Evolutionary conservation across 2,329 filamentous ascomycete genomes (phyloP), one percentile per base, ranked within the genome.

Genomic region (Amphichorda felina): DNA sequence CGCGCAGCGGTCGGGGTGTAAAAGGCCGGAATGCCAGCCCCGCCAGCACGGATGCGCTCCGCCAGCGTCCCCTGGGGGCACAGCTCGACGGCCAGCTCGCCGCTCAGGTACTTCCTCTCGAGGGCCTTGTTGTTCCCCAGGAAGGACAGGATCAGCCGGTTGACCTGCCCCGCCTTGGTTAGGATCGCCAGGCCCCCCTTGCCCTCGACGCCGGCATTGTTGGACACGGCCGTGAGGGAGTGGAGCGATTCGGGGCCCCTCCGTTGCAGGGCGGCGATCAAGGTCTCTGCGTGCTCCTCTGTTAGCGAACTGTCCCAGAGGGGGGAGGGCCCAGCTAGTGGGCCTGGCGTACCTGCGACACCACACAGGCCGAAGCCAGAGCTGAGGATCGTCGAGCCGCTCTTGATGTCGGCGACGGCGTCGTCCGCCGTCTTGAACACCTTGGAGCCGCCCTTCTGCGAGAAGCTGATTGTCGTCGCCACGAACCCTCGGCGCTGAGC

Each of bases 351-450:
- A 76, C 74, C 73, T 37, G 78, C 75, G 14, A 87, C 79, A 43
- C 83, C 83, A 45, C 81, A 88, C 10, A 89, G 69, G n/a, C 84
- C 84, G 53, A 89, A 89, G 2, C 83, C 84, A 13, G 82, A 79
- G 50, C 82, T 85, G 37, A 89, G 63, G 25, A 89, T 64, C 0
- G 74, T 82, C 9, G 75, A 77, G 37, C 82, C 74, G 46, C 80
- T 79, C 50, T 78, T 64, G 38, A 88, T 61, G 50, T 85, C 82
- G 3, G 73, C 70, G 28, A 87, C 71, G 5, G 82, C 82, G 29
- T 73, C 73, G 42, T 80, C 77, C 14, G 80, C 79, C 4, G 64
- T 71, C 3, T 51, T 51, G 44, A 58, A 71, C 2, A 72, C 45
- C 45, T 73, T 73, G 1, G 66, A 70, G 2, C 44, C 56, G 9